Evolutionary conservation across 2,329 filamentous ascomycete genomes (phyloP).

Genomic region (Chalara sp.): DNA sequence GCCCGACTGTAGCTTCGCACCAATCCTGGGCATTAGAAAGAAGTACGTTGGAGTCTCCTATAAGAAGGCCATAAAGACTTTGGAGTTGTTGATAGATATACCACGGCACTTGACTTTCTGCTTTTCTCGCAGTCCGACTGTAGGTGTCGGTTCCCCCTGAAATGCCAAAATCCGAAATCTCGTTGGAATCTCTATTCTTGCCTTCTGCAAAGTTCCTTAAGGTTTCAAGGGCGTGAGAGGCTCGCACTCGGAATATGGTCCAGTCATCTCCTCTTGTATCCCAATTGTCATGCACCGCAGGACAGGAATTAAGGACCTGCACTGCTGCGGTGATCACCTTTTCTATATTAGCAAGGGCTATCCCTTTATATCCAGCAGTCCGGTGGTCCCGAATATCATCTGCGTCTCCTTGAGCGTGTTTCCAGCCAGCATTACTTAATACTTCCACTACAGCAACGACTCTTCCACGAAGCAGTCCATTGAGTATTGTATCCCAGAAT

Average conservation of each 20-base stretch:
- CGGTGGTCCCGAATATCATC: constrained; percentile 59
- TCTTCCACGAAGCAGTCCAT: constrained; percentile 67
- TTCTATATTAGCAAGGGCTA: constrained; percentile 72
- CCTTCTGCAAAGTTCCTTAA: constrained; percentile 77
- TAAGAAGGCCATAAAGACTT: constrained; percentile 71
- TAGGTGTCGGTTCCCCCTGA: constrained; percentile 52
- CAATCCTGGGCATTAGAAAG: constrained; percentile 77
- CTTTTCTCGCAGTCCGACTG: constrained; percentile 61
- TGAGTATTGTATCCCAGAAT: constrained; percentile 83
- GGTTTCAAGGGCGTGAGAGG: constrained; percentile 60
- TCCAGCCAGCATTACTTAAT: constrained; percentile 71
- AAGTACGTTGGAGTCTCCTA: constrained; percentile 71
- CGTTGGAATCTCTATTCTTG: constrained; percentile 40
- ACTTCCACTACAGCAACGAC: constrained; percentile 60
- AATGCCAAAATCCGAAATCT: constrained; percentile 32
- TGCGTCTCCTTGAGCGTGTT: constrained; percentile 57
- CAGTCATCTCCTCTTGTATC: constrained; percentile 76
- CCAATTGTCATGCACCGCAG: constrained; percentile 67
- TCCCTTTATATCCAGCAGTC: constrained; percentile 52
- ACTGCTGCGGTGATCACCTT: constrained; percentile 63
- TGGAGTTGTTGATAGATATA: constrained; percentile 81
- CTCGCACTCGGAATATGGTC: constrained; percentile 73
- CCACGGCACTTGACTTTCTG: constrained; percentile 84
- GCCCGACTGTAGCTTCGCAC: constrained; percentile 78
- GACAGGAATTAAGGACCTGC: constrained; percentile 65